Base-by-base conservation (phyloP, 1,284 basidiomycete species). In the Trichosporon sp. region DNA sequence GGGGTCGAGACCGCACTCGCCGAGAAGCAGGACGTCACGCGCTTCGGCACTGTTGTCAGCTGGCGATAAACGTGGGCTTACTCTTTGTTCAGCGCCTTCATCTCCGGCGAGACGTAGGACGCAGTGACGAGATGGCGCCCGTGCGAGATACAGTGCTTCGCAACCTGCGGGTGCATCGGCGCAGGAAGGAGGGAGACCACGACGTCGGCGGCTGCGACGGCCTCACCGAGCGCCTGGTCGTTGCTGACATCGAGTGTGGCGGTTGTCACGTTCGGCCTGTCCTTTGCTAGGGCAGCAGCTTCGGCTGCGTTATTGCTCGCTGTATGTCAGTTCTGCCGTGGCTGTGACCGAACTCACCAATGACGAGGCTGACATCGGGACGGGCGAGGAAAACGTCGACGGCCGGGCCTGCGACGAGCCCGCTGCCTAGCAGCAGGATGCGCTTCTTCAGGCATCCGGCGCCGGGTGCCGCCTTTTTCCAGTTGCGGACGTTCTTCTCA, bases 1-100 rank as follows among this genome's bases (percentile, higher is more conserved):
- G 0, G 95, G 95, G 81, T 98, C 95, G 0, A 98, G 85, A 1
- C 95, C 95, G 62, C 97, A 93, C 83, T 98, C 95, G 76, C 95
- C 96, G 60, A 98, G 86, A 0, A 98, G 85, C 0, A 95, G 84
- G 18, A 97, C 88, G 60, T 89, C 87, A 0, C 88, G 87, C 4
- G 86, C 81, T 60, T 86, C 74, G 0, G 95, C 94, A 2, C 92
- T 93, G 72, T 23, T 9, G 42, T 23, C 21, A 65, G 42, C 9
- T 5, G 31, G 9, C 38, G 9, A 27, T 8, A 44, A 21, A 13
- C n/a, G 13, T 18, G 11, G 1, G 81, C 87, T 58, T 71, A 93
- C 92, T 83, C 81, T 7, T 86, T 76, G 77, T 95, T 86, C 13
- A 98, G 82, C 1, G 83, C 85, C 21, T 85, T 85, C 92, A 98